Evolutionary conservation across 2,329 filamentous ascomycete genomes (phyloP).

Genomic region (Cladosporium halotolerans): DNA sequence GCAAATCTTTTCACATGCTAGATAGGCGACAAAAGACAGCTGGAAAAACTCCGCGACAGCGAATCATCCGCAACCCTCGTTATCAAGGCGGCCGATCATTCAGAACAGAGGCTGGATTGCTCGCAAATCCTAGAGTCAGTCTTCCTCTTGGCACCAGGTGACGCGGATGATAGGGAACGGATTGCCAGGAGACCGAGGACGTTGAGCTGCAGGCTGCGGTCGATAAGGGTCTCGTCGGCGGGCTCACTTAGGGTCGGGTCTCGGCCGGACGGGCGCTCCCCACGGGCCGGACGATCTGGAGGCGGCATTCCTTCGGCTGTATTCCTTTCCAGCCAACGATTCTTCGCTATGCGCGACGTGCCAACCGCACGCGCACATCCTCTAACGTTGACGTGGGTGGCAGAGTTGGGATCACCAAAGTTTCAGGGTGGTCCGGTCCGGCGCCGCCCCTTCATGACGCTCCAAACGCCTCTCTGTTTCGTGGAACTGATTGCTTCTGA

Average conservation of each 20-base stretch:
- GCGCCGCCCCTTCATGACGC: too few species aligned
- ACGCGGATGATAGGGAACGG: too few species aligned
- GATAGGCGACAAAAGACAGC: too few species aligned
- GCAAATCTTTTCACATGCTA: too few species aligned
- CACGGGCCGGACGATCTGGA: constrained; percentile 6
- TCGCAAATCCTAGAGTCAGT: too few species aligned
- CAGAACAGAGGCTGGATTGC: too few species aligned
- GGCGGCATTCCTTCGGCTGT: constrained; percentile 2
- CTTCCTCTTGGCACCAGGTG: too few species aligned
- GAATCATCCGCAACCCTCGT: too few species aligned
- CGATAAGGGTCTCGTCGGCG: not conserved
- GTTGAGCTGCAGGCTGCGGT: constrained; percentile 3
- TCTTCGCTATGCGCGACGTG: not conserved
- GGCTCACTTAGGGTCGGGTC: not conserved
- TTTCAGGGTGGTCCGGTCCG: not conserved
- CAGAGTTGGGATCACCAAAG: not conserved
- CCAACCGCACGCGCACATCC: not conserved
- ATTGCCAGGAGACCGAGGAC: not conserved
- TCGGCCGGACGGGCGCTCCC: constrained; percentile 3
- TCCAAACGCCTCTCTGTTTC: too few species aligned
- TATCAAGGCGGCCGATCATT: too few species aligned
- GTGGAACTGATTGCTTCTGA: too few species aligned
- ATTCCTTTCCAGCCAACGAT: not conserved
- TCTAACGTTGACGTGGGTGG: not conserved
- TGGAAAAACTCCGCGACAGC: too few species aligned